Evolutionary conservation across 805 yeast genomes (phyloP), one percentile per base, ranked within the genome.

Genomic region (Hanseniaspora occidentalis): DNA sequence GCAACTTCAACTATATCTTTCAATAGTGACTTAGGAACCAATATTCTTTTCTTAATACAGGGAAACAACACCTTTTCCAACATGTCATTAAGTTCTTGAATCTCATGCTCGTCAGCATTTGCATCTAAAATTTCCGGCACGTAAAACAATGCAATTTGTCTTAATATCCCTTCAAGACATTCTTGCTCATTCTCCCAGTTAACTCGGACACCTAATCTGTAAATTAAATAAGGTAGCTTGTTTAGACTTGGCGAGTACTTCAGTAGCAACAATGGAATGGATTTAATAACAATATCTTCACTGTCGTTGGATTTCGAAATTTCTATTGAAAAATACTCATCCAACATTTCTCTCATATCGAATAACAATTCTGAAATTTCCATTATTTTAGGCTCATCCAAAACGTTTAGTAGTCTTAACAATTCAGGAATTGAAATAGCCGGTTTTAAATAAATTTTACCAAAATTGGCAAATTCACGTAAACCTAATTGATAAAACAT

Each of bases 401-500:
- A 37, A 16, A 49, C 44, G 9, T 46, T 49, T 14, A 57, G 43
- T 2, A 41, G 40, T 9, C 45, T 20, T 19, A 56, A 19, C 35
- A 56, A 14, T n/a, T 49, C 43, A 6, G 25, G 42, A 9, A 54
- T 37, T 3, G 36, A 44, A 18, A 58, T 37, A 9, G 45, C 46
- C 5, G 42, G 43, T 5, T 36, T 10, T 1, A 79, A 56, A 19
- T 56, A 50, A 1, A 79, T 64, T 6, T 56, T 57, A 1, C 98
- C 97, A 60, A 75, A 89, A 52, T 86, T 88, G 34, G 80, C 73
- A 58, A 92, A 85, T 44, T 84, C 84, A 1, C 79, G 61, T 11
- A 92, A 58, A 0, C 82, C 85, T 4, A 82, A 61, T 50, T 92
- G 96, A 57, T 86, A 92, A 51, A 82, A 86, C 41, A 85, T 65